These are phyloP conservation scores for Emericellopsis cladophorae DNA, from an alignment of 2,329 filamentous ascomycete genomes.

Conservation along the genomic window DNA sequence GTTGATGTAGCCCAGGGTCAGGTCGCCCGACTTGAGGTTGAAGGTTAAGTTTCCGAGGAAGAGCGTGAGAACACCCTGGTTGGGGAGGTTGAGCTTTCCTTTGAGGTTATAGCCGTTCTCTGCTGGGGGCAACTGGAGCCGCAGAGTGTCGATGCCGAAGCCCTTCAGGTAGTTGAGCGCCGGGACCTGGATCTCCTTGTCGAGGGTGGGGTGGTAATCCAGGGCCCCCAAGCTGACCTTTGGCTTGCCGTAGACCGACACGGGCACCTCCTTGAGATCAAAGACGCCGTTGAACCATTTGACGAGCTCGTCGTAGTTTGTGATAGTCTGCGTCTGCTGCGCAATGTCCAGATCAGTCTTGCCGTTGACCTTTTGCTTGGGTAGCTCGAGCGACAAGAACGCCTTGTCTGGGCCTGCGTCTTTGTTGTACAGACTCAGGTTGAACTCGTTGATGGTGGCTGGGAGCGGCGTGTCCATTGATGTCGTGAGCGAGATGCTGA, in stretches of 20 bases:
- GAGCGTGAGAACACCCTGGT: conserved; percentile 27
- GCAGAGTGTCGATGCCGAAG: conserved; percentile 23
- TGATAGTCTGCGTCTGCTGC: conserved; percentile 20
- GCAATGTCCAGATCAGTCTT: conserved; percentile 20
- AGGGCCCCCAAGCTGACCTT: conserved; percentile 25
- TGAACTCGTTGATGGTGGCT: conserved; percentile 22
- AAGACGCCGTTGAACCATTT: conserved; percentile 26
- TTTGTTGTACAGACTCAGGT: conserved; percentile 26
- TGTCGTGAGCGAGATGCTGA: conserved; percentile 23
- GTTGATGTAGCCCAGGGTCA: conserved; percentile 23
- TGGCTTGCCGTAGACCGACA: conserved; percentile 23
- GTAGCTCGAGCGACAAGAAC: conserved; percentile 13
- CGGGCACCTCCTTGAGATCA: conserved; percentile 17
- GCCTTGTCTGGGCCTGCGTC: conserved; percentile 10
- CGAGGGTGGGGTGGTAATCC: conserved; percentile 19
- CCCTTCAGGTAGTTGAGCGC: conserved; percentile 26
- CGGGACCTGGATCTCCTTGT: conserved; percentile 26
- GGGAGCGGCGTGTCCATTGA: conserved; percentile 22
- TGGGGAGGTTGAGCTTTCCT: conserved; percentile 29
- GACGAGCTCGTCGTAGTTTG: conserved; percentile 24
- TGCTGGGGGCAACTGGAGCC: conserved; percentile 22
- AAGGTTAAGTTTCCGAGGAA: conserved; percentile 32
- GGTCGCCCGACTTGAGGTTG: conserved; percentile 25
- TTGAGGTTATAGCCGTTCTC: conserved; percentile 25
- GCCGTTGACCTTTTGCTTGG: conserved; percentile 18